Percentiles rank a stretch among this genome's conserved stretches.
These are phyloP conservation scores for Xylariaceae sp. DNA, from an alignment of 2,329 filamentous ascomycete species.

Conservation along the genomic window DNA sequence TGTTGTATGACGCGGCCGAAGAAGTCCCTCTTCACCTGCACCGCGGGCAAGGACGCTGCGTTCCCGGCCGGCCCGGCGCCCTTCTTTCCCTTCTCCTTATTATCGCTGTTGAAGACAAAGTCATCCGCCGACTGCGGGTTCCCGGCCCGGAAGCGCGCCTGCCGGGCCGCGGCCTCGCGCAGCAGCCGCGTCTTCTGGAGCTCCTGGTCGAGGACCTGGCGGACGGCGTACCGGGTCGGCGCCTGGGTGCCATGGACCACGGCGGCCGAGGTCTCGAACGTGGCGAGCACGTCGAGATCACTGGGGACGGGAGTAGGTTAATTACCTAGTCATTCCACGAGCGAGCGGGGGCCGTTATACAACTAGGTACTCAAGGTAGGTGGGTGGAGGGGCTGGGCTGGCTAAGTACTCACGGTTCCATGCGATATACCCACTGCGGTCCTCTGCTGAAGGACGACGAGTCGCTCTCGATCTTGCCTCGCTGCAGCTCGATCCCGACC, in stretches of 20 bases:
- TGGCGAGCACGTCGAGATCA: slow-evolving; percentile 68
- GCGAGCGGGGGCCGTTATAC: too few relatives aligned
- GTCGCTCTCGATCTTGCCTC: slow-evolving; percentile 68
- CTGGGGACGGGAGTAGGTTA: too few relatives aligned
- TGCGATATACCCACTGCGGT: slow-evolving; percentile 76
- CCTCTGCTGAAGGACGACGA: slow-evolving; percentile 48
- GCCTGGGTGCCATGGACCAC: slow-evolving; percentile 49
- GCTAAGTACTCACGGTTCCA: slow-evolving; percentile 94
- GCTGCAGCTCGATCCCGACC: slow-evolving; percentile 73
- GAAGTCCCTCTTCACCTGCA: slow-evolving; percentile 32
- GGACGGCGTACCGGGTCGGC: slow-evolving; percentile 82
- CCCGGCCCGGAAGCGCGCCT: slow-evolving; percentile 56
- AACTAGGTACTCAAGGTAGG: too few relatives aligned
- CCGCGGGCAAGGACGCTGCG: slow-evolving; percentile 18
- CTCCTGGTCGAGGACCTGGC: slow-evolving; percentile 89
- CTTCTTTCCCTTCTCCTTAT: slow-evolving; percentile 24
- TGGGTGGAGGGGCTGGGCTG: too few relatives aligned
- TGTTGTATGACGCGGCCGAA: slow-evolving; percentile 30
- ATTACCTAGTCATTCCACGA: too few relatives aligned
- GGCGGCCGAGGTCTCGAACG: slow-evolving; percentile 61
- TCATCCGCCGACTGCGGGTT: slow-evolving; percentile 21
- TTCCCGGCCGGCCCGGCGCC: neutral
- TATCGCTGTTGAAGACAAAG: slow-evolving; percentile 29
- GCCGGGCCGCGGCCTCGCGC: slow-evolving; percentile 58
- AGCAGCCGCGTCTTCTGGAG: slow-evolving; percentile 64